Evolutionary conservation across 176 grass and related monocot species (phyloP).

Genomic region (Aechmea fasciata): DNA sequence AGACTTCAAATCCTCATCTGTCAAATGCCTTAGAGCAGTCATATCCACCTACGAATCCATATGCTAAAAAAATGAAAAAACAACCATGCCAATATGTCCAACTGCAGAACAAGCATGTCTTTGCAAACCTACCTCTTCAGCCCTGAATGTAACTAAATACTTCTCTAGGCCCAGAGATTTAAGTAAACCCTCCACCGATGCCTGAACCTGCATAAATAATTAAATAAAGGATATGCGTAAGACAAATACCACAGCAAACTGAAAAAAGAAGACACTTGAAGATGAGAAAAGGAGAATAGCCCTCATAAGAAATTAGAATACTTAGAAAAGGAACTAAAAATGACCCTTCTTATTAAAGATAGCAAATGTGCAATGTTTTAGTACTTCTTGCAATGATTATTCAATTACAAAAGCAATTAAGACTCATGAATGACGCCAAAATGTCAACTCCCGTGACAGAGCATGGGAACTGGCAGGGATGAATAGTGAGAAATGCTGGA

Average conservation of each 20-base stretch:
- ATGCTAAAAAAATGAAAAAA: slow-evolving; percentile 7
- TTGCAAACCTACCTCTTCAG: slow-evolving; percentile 52
- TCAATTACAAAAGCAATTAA: too few relatives aligned
- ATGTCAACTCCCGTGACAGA: too few relatives aligned
- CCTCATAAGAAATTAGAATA: too few relatives aligned
- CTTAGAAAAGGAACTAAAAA: too few relatives aligned
- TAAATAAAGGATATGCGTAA: neutral
- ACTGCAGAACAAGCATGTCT: slow-evolving; percentile 5
- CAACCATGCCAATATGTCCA: neutral
- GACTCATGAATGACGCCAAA: too few relatives aligned
- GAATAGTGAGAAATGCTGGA: too few relatives aligned
- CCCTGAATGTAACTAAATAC: slow-evolving; percentile 49
- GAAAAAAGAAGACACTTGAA: too few relatives aligned
- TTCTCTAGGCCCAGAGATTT: slow-evolving; percentile 59
- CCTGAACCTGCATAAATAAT: slow-evolving; percentile 33
- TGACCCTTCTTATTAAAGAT: too few relatives aligned
- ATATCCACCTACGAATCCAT: slow-evolving; percentile 56
- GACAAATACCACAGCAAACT: neutral
- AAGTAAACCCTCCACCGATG: slow-evolving; percentile 42
- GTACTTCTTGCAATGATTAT: too few relatives aligned
- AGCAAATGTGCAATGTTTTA: too few relatives aligned
- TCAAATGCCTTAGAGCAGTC: slow-evolving; percentile 58
- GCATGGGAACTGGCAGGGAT: too few relatives aligned
- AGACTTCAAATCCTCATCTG: slow-evolving; percentile 58
- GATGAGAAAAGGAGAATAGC: too few relatives aligned